Evolutionary conservation across 2,329 filamentous ascomycete genomes (phyloP).

Genomic region (Ceratocystis cacaofunesta): DNA sequence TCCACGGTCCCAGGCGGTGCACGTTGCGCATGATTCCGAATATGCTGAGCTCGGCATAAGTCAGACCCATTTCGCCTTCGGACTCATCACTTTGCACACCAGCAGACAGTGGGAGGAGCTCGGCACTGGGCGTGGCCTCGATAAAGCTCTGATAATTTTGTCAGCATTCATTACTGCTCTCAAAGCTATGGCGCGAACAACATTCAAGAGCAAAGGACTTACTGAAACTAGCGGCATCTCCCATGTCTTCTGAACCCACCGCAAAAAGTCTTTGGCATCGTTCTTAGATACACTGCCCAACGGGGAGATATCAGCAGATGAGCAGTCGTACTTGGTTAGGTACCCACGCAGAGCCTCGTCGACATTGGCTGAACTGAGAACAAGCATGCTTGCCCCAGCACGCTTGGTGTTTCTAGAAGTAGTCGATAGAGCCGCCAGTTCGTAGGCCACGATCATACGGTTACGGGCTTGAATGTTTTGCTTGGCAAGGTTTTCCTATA

Average conservation of each 20-base stretch:
- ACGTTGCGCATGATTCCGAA: constrained; percentile 29
- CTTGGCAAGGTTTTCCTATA: constrained; percentile 42
- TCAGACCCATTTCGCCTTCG: constrained; percentile 30
- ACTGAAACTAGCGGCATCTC: constrained; percentile 43
- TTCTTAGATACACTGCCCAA: constrained; percentile 42
- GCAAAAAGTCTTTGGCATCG: constrained; percentile 51
- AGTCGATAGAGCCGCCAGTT: constrained; percentile 47
- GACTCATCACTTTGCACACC: constrained; percentile 28
- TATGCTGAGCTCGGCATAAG: constrained; percentile 27
- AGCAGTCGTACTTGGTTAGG: constrained; percentile 30
- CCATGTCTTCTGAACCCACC: constrained; percentile 41
- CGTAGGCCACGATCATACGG: constrained; percentile 50
- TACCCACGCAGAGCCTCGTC: constrained; percentile 35
- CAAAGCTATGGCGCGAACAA: too few relatives aligned
- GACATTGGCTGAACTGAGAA: constrained; percentile 49
- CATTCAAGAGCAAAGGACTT: neutral
- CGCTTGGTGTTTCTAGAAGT: constrained; percentile 39
- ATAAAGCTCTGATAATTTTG: constrained; percentile 36
- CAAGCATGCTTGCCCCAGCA: constrained; percentile 41
- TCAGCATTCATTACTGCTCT: neutral
- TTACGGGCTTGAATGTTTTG: constrained; percentile 54
- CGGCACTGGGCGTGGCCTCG: constrained; percentile 40
- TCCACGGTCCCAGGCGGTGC: constrained; percentile 29
- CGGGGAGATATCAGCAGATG: constrained; percentile 39
- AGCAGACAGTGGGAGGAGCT: constrained; percentile 31